These are phyloP conservation scores for Lachnellula suecica DNA, from an alignment of 2,329 filamentous ascomycete species.

Conservation along the genomic window DNA sequence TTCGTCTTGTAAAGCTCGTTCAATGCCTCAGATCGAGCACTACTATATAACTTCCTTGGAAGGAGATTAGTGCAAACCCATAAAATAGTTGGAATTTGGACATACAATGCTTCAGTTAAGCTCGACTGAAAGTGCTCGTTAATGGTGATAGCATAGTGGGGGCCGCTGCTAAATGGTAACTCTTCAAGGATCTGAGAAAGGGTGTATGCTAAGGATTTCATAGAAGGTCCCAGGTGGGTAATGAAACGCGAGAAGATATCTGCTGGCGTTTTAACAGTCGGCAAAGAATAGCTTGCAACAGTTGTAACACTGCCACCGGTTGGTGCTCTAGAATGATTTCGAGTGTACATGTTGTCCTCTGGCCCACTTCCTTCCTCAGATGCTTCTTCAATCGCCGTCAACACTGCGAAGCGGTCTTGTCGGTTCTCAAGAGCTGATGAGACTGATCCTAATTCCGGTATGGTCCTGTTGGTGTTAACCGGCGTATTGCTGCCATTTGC, in stretches of 20 bases:
- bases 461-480: constrained; percentile 9
- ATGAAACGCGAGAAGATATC: constrained; percentile 95
- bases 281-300: constrained; percentile 26
- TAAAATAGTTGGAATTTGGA: not conserved
- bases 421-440: constrained; percentile 39
- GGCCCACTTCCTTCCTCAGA: constrained; percentile 55
- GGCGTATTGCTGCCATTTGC: constrained; percentile 19
- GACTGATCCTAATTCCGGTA: constrained; percentile 10
- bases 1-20: constrained; percentile 78
- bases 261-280: constrained; percentile 59
- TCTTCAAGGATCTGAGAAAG: constrained; percentile 86
- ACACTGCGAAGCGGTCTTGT: constrained; percentile 43
- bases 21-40: constrained; percentile 73
- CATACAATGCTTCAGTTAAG: constrained; percentile 70
- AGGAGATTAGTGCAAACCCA: constrained; percentile 3
- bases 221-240: constrained; percentile 81
- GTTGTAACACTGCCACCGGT: constrained; percentile 9
- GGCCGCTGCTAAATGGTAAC: constrained; percentile 72
- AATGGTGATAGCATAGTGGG: constrained; percentile 67
- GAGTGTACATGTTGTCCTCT: constrained; percentile 36
- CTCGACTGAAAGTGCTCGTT: constrained; percentile 81
- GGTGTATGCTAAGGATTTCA: constrained; percentile 94
- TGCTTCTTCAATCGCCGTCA: constrained; percentile 63
- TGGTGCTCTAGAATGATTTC: not conserved
- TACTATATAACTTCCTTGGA: constrained; percentile 65